Percentiles rank a stretch among this genome's conserved stretches.
Evolutionary conservation across 345 rosid species (phyloP).

Genomic region (Boechera divaricarpa): DNA sequence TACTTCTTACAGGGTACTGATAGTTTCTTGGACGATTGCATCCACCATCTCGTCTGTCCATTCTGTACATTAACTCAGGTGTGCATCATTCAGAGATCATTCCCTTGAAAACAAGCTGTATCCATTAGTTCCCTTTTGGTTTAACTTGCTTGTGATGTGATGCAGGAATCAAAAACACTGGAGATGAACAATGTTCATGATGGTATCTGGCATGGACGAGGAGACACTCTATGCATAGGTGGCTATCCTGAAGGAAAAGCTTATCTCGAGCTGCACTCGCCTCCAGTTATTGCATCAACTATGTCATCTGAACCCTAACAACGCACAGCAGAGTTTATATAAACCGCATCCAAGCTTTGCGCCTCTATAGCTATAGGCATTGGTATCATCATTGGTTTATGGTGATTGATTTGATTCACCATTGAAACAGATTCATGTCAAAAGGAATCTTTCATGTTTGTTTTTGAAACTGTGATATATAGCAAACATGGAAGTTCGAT

Average conservation of each 20-base stretch:
- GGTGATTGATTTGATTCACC: not conserved
- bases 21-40: conserved; percentile 70
- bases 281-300: conserved; percentile 51
- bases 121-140: not conserved
- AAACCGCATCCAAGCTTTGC: conserved; percentile 10
- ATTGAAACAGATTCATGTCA: conserved; percentile 16
- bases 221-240: conserved; percentile 82
- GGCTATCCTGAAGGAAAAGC: conserved; percentile 62
- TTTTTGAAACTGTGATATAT: conserved; percentile 35
- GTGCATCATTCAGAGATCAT: conserved; percentile 8
- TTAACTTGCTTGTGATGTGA: conserved; percentile 29
- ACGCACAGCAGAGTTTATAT: conserved; percentile 2
- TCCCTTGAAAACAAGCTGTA: not conserved
- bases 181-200: conserved; percentile 98
- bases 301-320: conserved; percentile 49
- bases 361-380: not conserved
- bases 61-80: conserved; percentile 89
- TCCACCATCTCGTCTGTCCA: conserved; percentile 79
- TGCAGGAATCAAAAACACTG: conserved; percentile 86
- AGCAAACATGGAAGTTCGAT: conserved; percentile 31
- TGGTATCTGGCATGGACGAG: conserved; percentile 94
- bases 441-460: conserved; percentile 33
- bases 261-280: conserved; percentile 55
- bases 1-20: conserved; percentile 63
- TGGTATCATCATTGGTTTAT: conserved; percentile 10